Evolutionary conservation across 352 stramenopile genomes (phyloP).

Genomic region (Elongisporangium senticosum): DNA sequence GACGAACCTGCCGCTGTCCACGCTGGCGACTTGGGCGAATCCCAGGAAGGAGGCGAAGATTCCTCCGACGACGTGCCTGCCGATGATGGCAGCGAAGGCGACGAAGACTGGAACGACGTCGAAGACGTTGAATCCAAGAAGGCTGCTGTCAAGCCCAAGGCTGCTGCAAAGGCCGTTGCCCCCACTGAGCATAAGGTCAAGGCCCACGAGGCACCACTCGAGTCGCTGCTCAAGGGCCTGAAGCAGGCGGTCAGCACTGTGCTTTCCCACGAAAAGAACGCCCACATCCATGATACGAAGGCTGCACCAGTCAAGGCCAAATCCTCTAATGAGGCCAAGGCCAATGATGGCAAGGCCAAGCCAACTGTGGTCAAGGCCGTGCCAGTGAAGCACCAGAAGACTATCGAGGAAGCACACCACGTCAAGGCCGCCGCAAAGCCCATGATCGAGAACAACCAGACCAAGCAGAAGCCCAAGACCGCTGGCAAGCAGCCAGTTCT

Average conservation of each 20-base stretch:
- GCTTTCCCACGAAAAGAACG: background rate
- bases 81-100: background rate
- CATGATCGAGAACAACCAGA: conserved; percentile 8
- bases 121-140: background rate
- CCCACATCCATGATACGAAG: background rate
- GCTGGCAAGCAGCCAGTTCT: conserved; percentile 2
- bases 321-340: background rate
- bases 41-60: background rate
- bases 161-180: background rate
- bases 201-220: background rate
- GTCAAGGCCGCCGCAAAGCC: background rate
- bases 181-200: background rate
- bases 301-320: background rate
- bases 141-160: background rate
- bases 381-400: background rate
- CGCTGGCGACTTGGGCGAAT: background rate
- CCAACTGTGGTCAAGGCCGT: background rate
- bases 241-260: background rate
- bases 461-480: conserved; percentile 10
- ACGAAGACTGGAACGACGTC: background rate
- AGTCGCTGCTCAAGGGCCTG: background rate
- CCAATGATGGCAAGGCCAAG: background rate
- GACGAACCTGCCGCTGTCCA: background rate
- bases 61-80: background rate
- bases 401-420: background rate